Evolutionary conservation across 345 rosid species (phyloP).

Genomic region (Aquilaria yunnanensis): DNA sequence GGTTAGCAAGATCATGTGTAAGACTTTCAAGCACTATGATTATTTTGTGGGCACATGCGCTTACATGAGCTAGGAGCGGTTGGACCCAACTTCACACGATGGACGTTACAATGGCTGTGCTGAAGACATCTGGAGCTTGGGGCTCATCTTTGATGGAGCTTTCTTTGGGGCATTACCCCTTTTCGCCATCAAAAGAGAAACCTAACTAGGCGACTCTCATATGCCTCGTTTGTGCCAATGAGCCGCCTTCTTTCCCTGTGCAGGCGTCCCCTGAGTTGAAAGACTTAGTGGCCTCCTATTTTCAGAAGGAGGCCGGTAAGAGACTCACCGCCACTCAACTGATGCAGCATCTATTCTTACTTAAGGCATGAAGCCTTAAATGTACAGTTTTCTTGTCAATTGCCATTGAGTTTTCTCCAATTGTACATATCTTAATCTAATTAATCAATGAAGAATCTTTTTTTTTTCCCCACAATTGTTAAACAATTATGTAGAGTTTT

Average conservation of each 20-base stretch:
- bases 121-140: slow-evolving; percentile 78
- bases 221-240: slow-evolving; percentile 81
- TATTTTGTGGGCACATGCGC: slow-evolving; percentile 45
- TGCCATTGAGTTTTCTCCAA: too few relatives aligned
- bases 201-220: slow-evolving; percentile 83
- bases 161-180: slow-evolving; percentile 61
- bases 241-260: slow-evolving; percentile 58
- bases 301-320: slow-evolving; percentile 58
- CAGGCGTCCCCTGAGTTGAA: slow-evolving; percentile 51
- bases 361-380: too few relatives aligned
- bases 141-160: slow-evolving; percentile 65
- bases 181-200: slow-evolving; percentile 50
- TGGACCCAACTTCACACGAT: slow-evolving; percentile 52
- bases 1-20: slow-evolving; percentile 60
- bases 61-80: slow-evolving; percentile 81
- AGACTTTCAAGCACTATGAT: too few relatives aligned
- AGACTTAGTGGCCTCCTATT: slow-evolving; percentile 54
- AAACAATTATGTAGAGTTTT: too few relatives aligned
- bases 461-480: too few relatives aligned
- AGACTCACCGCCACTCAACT: slow-evolving; percentile 64
- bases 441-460: too few relatives aligned
- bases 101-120: slow-evolving; percentile 55
- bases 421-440: too few relatives aligned
- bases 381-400: too few relatives aligned
- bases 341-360: slow-evolving; percentile 52